Percentiles rank a stretch among this genome's conserved stretches.
Conservation (phyloP, 805 yeast genomes). For the Candida nemodendra region DNA sequence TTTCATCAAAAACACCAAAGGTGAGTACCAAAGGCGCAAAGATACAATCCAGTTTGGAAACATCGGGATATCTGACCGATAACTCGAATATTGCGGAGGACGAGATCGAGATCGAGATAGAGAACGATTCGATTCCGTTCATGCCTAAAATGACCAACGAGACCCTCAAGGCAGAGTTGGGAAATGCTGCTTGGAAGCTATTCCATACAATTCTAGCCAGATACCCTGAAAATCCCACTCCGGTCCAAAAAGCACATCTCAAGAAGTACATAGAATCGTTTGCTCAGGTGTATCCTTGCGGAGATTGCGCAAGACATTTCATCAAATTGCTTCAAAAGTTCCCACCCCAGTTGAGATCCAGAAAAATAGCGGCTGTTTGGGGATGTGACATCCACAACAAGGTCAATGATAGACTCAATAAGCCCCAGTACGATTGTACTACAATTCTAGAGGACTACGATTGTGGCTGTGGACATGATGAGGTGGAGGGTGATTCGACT, state of each 20-base stretch:
- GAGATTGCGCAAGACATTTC: conserved; percentile 95
- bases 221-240: conserved; percentile 80
- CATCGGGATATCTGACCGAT: conserved; percentile 8
- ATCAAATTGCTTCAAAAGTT: conserved; percentile 60
- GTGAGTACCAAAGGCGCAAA: background rate
- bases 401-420: conserved; percentile 71
- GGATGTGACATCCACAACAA: conserved; percentile 91
- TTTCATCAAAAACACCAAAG: background rate
- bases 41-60: background rate
- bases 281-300: conserved; percentile 94
- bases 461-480: conserved; percentile 91
- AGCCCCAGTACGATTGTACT: conserved; percentile 79
- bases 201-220: conserved; percentile 91
- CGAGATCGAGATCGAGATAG: conserved; percentile 9
- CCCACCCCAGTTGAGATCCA: conserved; percentile 81
- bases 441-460: conserved; percentile 86
- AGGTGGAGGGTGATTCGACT: conserved; percentile 44
- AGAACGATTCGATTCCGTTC: conserved; percentile 38
- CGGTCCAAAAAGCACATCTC: conserved; percentile 61
- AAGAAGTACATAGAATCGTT: conserved; percentile 65
- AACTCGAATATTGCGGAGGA: background rate
- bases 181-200: conserved; percentile 88
- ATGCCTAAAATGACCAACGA: conserved; percentile 96
- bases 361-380: conserved; percentile 89
- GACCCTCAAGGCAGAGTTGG: conserved; percentile 65